A percentile compares a stretch with the other conserved stretches of the same genome.
phyloP scores from a whole-genome alignment of 371 early-diverging fungal genomes.

The Umbelopsis sp. region DNA sequence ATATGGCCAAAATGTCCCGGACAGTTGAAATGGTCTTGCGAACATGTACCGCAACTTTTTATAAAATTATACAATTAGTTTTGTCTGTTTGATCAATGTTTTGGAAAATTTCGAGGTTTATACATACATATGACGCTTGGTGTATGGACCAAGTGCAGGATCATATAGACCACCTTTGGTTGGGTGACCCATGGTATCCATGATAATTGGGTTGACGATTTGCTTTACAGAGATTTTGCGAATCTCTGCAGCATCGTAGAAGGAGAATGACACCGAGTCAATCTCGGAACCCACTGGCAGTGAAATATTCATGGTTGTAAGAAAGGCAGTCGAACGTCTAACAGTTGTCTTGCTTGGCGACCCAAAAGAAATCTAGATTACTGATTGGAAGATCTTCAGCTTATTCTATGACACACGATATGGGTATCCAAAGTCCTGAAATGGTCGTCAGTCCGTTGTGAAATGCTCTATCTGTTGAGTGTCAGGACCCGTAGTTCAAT shows the following conservation, averaged over 20 bases:
- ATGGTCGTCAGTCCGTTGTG: conserved; percentile 16
- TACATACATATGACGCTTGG: conserved; percentile 72
- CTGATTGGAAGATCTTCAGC: conserved; percentile 1
- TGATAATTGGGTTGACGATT: conserved; percentile 87
- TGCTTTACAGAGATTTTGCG: conserved; percentile 93
- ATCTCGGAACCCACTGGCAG: conserved; percentile 70
- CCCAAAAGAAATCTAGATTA: conserved; percentile 3
- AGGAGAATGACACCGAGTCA: conserved; percentile 82
- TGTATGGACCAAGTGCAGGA: conserved; percentile 93
- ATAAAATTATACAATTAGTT: background rate
- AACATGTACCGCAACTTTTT: conserved; percentile 88
- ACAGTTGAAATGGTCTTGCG: conserved; percentile 78
- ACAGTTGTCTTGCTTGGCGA: conserved; percentile 10
- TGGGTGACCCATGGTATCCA: conserved; percentile 94
- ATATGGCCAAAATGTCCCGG: conserved; percentile 99
- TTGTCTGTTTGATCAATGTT: background rate
- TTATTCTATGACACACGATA: conserved; percentile 12
- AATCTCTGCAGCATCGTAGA: conserved; percentile 93
- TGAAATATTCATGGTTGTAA: conserved; percentile 66
- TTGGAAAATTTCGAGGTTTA: background rate
- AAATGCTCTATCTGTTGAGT: conserved; percentile 6
- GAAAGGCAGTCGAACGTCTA: conserved; percentile 8
- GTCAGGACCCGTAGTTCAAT: background rate
- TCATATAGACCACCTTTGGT: conserved; percentile 96
- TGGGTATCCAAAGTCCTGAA: conserved; percentile 10